phyloP scores from a whole-genome alignment of 2,329 filamentous ascomycete species.

The Cercospora brassicicola region DNA sequence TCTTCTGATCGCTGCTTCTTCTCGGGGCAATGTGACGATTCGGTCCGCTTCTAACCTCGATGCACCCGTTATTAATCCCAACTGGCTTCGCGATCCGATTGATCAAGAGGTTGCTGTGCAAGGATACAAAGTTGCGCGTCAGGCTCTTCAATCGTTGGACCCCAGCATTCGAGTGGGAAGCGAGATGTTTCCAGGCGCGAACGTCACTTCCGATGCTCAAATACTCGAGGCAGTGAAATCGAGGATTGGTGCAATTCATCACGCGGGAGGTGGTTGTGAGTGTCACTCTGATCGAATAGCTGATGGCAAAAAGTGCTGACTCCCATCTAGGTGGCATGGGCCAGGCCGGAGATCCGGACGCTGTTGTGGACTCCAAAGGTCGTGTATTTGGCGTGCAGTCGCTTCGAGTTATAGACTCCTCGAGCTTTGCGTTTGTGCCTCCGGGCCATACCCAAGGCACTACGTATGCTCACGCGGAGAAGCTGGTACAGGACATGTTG shows the following conservation, averaged over 20 bases:
- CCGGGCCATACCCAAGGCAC: constrained; percentile 40
- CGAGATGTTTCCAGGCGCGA: constrained; percentile 43
- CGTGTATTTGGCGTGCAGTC: constrained; percentile 42
- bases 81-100: constrained; percentile 39
- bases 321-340: constrained; percentile 26
- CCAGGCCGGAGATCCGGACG: constrained; percentile 36
- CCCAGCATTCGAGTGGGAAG: constrained; percentile 35
- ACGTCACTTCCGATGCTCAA: constrained; percentile 46
- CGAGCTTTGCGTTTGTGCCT: constrained; percentile 38
- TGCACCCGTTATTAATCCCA: constrained; percentile 40
- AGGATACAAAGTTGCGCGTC: constrained; percentile 37
- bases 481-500: constrained; percentile 24
- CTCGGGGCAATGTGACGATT: constrained; percentile 42
- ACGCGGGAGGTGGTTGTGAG: constrained; percentile 9
- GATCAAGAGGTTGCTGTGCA: constrained; percentile 41
- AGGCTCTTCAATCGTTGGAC: constrained; percentile 30
- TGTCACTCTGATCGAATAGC: neutral
- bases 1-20: constrained; percentile 38
- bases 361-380: constrained; percentile 42
- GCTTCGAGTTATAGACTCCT: constrained; percentile 44
- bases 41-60: constrained; percentile 31
- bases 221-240: constrained; percentile 42
- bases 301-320: neutral
- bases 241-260: constrained; percentile 21
- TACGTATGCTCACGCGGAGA: constrained; percentile 26